Base-by-base conservation (phyloP, 148 eudicot species). In the Simmondsia chinensis region DNA sequence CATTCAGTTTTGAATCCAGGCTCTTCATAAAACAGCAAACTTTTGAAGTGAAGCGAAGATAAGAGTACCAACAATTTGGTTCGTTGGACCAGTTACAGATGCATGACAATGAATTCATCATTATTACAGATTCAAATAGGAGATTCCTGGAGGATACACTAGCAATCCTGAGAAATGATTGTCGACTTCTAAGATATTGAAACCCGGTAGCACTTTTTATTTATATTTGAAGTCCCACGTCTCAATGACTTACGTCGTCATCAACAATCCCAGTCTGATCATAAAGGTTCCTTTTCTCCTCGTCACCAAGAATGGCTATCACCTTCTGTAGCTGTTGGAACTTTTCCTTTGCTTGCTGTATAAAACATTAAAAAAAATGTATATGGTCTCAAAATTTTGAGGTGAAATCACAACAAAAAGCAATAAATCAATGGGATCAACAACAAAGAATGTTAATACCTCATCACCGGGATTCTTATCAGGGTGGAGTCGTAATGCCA, bases 301-400 rank as follows among this genome's bases (percentile, higher is more conserved):
- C 95, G 33, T 91, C 94, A 22, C 95, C 99, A 33, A 91, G 95
- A 42, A 91, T 74, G 6, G 95, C 74, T 66, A 91, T 79, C 56
- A 91, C 86, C 70, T 85, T 85, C 63, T 91, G 99, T 68, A 91
- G 72, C 60, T 86, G 95, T 63, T 91, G 99, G 48, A 91, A 91
- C 45, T 86, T 91, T 33, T 85, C 99, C 55, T 91, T 91, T 47
- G 95, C 99, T 34, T 81, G 76, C 95, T 85, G 49, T 21, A 46
- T 29, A 11, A 37, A 37, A 9, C 49, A 31, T n/a, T 27, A 35
- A 13, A 2, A 35, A 35, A 21, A 15, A 6, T 14, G 29, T 15
- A 10, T n/a, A n/a, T n/a, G n/a, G n/a, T n/a, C 12, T 54, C 35
- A 6, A n/a, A 27, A 17, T 15, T 39, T 33, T 1, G 7, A 34